A percentile compares a stretch with the other conserved stretches of the same genome.
These are phyloP conservation scores for Geotrichum australiense DNA, from an alignment of 1,139 yeast genomes.

Conservation along the genomic window DNA sequence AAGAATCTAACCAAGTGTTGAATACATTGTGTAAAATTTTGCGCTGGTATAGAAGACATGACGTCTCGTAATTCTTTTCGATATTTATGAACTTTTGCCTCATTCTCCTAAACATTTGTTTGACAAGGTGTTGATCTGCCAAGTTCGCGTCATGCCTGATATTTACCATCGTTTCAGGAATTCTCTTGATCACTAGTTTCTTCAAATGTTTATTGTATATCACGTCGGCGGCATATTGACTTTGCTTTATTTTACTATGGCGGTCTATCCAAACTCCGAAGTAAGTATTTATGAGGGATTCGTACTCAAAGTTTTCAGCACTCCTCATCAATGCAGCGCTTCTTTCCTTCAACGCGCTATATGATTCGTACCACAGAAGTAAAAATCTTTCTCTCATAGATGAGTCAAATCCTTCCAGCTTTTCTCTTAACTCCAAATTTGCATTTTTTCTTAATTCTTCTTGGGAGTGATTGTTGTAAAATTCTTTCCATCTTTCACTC, in stretches of 20 bases:
- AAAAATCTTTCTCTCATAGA: slow-evolving; percentile 14
- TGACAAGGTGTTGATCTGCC: background rate
- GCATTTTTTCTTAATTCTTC: slow-evolving; percentile 3
- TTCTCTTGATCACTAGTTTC: background rate
- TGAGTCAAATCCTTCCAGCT: slow-evolving; percentile 10
- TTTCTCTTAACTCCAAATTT: slow-evolving; percentile 7
- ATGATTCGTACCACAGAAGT: slow-evolving; percentile 14
- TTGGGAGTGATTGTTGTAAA: slow-evolving; percentile 1
- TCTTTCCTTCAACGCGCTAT: slow-evolving; percentile 2
- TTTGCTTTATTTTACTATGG: background rate
- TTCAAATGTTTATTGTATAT: background rate
- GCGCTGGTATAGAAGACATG: background rate
- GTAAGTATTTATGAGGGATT: background rate
- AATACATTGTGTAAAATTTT: background rate
- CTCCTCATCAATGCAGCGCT: slow-evolving; percentile 3
- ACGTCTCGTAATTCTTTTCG: background rate
- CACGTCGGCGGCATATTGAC: background rate
- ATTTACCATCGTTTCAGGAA: background rate
- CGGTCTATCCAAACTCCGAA: background rate
- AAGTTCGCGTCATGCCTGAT: background rate
- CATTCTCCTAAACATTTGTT: background rate
- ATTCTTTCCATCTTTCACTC: slow-evolving; percentile 5
- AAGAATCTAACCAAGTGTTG: background rate
- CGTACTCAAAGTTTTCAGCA: slow-evolving; percentile 1
- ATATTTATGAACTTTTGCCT: background rate